Percentiles rank a stretch among this genome's conserved stretches.
These are phyloP conservation scores for Fraxinus americana DNA, from an alignment of 257 asterid species.

Conservation along the genomic window DNA sequence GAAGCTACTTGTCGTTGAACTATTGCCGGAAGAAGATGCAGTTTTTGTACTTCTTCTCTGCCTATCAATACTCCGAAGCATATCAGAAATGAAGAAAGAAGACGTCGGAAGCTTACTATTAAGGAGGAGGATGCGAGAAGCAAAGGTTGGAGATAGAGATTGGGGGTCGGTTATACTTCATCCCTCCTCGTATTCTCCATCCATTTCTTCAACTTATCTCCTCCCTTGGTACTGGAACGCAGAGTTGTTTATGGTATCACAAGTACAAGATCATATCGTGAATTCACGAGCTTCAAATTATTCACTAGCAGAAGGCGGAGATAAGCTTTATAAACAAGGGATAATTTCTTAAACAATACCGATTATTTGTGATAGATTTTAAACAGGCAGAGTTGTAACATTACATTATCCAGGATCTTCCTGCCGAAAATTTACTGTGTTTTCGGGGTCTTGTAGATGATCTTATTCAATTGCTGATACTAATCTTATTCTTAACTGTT, in stretches of 20 bases:
- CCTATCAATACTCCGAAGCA: slow-evolving; percentile 57
- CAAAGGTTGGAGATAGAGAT: slow-evolving; percentile 69
- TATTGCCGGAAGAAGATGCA: slow-evolving; percentile 84
- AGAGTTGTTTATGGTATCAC: slow-evolving; percentile 47
- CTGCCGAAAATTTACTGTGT: not conserved
- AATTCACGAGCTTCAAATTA: slow-evolving; percentile 35
- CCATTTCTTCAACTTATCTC: slow-evolving; percentile 46
- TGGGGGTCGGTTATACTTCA: slow-evolving; percentile 86
- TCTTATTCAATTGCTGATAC: not conserved
- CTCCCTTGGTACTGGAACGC: slow-evolving; percentile 90
- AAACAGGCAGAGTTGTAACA: not conserved
- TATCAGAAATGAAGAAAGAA: slow-evolving; percentile 63
- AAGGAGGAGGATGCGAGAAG: slow-evolving; percentile 70
- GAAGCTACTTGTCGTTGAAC: slow-evolving; percentile 66
- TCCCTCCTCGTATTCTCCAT: slow-evolving; percentile 43
- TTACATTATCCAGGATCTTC: not conserved
- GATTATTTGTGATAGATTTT: not conserved
- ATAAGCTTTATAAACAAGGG: slow-evolving; percentile 59
- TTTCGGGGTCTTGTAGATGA: not conserved
- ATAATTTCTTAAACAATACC: slow-evolving; percentile 38
- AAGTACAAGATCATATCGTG: slow-evolving; percentile 39
- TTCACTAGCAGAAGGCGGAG: slow-evolving; percentile 87
- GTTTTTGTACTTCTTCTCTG: slow-evolving; percentile 69
- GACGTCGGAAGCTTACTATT: slow-evolving; percentile 69
- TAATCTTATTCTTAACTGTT: not conserved